Evolutionary conservation across 2,329 filamentous ascomycete genomes (phyloP).

Genomic region (Alternaria sp.): DNA sequence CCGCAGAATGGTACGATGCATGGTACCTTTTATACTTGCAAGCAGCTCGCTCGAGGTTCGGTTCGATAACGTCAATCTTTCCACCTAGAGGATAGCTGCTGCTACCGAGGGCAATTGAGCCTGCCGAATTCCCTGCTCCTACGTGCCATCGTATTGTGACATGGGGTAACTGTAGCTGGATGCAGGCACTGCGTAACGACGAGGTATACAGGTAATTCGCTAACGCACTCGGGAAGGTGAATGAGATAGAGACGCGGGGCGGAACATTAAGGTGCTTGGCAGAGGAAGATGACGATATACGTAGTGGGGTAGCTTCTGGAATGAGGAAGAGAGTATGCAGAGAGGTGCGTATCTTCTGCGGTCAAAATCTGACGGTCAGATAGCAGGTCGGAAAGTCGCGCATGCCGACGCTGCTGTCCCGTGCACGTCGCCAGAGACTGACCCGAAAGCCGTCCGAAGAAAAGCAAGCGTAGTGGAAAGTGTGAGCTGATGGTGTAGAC

Average conservation of each 20-base stretch:
- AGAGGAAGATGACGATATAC: conserved; percentile 34
- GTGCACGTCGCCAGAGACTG: not conserved
- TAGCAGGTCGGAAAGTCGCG: not conserved
- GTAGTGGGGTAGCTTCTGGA: conserved; percentile 9
- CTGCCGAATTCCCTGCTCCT: conserved; percentile 13
- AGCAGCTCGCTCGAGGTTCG: conserved; percentile 1
- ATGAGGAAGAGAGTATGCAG: not conserved
- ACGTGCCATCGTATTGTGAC: not conserved
- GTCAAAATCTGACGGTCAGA: not conserved
- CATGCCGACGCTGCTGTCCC: not conserved
- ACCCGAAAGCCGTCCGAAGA: not conserved
- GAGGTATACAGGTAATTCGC: conserved; percentile 26
- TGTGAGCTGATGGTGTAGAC: not conserved
- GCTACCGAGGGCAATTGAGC: conserved; percentile 8
- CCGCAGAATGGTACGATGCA: not conserved
- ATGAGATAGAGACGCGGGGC: conserved; percentile 26
- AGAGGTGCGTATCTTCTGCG: conserved; percentile 6
- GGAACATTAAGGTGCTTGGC: conserved; percentile 33
- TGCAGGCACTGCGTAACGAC: conserved; percentile 23
- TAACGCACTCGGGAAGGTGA: conserved; percentile 45
- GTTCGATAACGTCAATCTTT: conserved; percentile 31
- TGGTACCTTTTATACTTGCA: conserved; percentile 24
- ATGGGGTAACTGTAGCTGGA: conserved; percentile 11
- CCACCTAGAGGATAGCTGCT: conserved; percentile 9
- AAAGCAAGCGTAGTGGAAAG: not conserved